A percentile compares a stretch with the other conserved stretches of the same genome.
These are phyloP conservation scores for Cyphellophora europaea DNA, from an alignment of 2,329 filamentous ascomycete genomes.

Conservation along the genomic window DNA sequence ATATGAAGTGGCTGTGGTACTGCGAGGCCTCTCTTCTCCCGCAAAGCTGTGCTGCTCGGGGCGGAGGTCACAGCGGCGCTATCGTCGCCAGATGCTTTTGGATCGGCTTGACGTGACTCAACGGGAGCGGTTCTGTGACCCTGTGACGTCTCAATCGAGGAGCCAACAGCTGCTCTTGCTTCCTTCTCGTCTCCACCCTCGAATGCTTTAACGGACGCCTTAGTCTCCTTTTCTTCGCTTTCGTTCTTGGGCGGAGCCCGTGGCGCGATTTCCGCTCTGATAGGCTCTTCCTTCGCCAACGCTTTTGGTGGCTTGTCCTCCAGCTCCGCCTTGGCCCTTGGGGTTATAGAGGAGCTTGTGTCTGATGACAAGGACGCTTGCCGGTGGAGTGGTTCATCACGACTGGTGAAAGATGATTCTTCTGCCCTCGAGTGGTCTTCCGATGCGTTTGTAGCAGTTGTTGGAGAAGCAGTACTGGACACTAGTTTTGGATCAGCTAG, in stretches of 20 bases:
- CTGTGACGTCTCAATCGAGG: background rate
- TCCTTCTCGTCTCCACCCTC: background rate
- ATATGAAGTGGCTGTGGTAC: slow-evolving; percentile 10
- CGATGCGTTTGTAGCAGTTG: slow-evolving; percentile 18
- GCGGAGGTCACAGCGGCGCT: background rate
- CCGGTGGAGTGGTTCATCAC: slow-evolving; percentile 11
- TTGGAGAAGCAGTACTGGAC: slow-evolving; percentile 19
- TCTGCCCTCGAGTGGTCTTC: slow-evolving; percentile 23
- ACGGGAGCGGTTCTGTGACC: background rate
- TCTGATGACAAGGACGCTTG: slow-evolving; percentile 17
- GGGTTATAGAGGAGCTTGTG: slow-evolving; percentile 17
- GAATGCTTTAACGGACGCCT: background rate
- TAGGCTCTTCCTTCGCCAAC: background rate
- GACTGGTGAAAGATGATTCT: slow-evolving; percentile 23
- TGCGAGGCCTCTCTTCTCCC: slow-evolving; percentile 1
- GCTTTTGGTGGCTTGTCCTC: background rate
- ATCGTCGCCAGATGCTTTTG: background rate
- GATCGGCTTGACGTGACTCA: background rate
- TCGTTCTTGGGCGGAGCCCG: background rate
- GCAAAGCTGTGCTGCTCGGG: background rate
- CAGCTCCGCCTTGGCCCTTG: slow-evolving; percentile 2
- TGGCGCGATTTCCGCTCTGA: background rate
- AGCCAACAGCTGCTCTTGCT: background rate
- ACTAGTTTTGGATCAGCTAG: slow-evolving; percentile 1
- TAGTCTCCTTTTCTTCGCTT: background rate